Evolutionary conservation across 1,284 basidiomycete species (phyloP), one percentile per base, ranked within the genome.

Genomic region (Moesziomyces sp.): DNA sequence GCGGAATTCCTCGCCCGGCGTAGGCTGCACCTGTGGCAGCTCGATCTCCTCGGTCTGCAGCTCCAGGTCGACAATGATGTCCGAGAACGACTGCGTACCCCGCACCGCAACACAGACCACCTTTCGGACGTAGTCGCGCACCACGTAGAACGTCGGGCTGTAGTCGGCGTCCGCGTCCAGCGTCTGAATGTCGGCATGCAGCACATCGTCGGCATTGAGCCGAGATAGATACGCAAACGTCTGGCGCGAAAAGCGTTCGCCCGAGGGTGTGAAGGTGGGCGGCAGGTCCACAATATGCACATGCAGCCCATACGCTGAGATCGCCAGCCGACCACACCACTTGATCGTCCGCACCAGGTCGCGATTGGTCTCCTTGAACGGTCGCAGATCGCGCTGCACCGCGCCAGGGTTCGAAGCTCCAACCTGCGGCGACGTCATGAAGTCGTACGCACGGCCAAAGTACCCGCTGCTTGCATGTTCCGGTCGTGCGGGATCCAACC

Each of bases 11-110:
- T 76, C 74, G 10, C 72, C 68, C 3, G 69, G 74, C 45, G 46
- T 57, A 1, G 64, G 66, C 52, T 74, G 65, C 38, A 74, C 63
- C 24, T 77, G 74, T 7, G 80, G 67, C 35, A 83, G 71, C 46
- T 75, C 76, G 24, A 83, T 62, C 59, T 78, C 71, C 53, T 78
- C 77, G 14, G 79, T 78, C 28, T 71, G 68, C 67, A 83, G 60
- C 26, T 83, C 82, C 43, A 83, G 50, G 57, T 83, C 82, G 19
- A 83, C 80, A 13, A 83, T 82, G 57, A 83, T 83, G 58, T 83
- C 82, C 16, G 77, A 77, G 50, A 83, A 80, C 8, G 78, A 80
- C 48, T 83, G 82, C 16, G 81, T 83, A 9, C 82, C 82, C 3
- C 82, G 75, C 7, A 83, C 78, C 4, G 79, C 77, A 0, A 83